These are phyloP conservation scores for Zygnema circumcarinatum DNA, from an alignment of 139 green algal genomes.

Conservation along the genomic window DNA sequence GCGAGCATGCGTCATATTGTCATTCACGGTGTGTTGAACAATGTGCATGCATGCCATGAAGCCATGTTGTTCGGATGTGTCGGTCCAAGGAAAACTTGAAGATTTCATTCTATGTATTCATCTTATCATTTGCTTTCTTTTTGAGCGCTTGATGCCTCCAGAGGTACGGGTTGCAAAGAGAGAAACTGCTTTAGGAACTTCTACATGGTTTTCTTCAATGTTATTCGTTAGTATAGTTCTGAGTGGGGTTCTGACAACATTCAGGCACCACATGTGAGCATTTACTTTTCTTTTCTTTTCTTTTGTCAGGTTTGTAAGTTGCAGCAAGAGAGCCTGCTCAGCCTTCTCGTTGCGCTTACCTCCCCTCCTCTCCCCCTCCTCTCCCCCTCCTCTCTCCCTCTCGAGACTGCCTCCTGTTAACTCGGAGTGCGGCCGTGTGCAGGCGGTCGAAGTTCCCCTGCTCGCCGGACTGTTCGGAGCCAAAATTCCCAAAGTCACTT, in stretches of 20 bases:
- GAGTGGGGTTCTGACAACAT: no score
- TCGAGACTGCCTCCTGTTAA: no score
- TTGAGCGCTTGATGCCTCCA: no score
- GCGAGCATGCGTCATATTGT: slow-evolving; percentile 76
- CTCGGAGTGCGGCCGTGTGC: neutral
- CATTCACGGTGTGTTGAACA: slow-evolving; percentile 76
- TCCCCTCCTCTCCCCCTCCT: neutral
- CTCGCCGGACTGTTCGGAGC: slow-evolving; percentile 73
- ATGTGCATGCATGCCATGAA: neutral
- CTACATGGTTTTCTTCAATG: neutral
- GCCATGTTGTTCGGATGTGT: neutral
- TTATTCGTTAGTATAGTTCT: no score
- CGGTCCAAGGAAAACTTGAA: neutral
- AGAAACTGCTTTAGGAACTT: neutral
- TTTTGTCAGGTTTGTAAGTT: neutral
- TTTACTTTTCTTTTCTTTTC: slow-evolving; percentile 7
- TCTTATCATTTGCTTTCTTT: neutral
- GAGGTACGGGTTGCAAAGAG: no score
- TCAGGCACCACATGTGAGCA: neutral
- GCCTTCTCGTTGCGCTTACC: neutral
- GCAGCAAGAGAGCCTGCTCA: neutral
- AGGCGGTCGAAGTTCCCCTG: slow-evolving; percentile 75
- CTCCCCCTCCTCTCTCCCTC: neutral
- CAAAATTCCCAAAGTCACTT: slow-evolving; percentile 71
- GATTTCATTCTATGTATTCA: neutral